Percentiles rank a stretch among this genome's conserved stretches.
phyloP scores from a whole-genome alignment of 2,329 filamentous ascomycete genomes.

The Arthrobotrys sphaeroides region DNA sequence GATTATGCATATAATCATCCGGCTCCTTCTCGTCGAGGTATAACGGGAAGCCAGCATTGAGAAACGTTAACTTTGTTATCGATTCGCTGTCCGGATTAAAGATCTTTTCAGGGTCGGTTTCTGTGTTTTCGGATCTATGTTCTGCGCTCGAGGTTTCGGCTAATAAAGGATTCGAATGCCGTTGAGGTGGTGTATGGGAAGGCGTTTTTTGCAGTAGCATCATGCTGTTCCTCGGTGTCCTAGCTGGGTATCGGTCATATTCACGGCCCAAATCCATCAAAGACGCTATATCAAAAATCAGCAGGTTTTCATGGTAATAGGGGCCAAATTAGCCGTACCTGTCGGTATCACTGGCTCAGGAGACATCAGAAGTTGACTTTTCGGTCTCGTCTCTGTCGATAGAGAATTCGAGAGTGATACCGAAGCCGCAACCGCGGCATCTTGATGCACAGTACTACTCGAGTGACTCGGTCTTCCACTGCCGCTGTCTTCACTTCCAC shows the following conservation, averaged over 20 bases:
- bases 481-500: conserved; percentile 29
- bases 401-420: conserved; percentile 20
- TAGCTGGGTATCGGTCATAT: conserved; percentile 48
- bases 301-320: not conserved
- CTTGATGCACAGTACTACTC: conserved; percentile 14
- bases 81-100: conserved; percentile 38
- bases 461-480: conserved; percentile 33
- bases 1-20: conserved; percentile 68
- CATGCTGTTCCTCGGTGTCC: conserved; percentile 40
- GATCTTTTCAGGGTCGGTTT: conserved; percentile 28
- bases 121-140: not conserved
- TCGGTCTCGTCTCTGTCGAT: conserved; percentile 5
- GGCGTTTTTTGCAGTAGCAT: conserved; percentile 33
- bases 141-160: not conserved
- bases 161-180: conserved; percentile 30
- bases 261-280: conserved; percentile 48
- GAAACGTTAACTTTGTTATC: conserved; percentile 59
- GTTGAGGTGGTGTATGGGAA: conserved; percentile 26
- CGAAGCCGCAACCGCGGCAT: not conserved
- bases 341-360: conserved; percentile 36
- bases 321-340: conserved; percentile 9
- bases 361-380: conserved; percentile 14
- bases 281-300: conserved; percentile 30
- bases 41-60: conserved; percentile 62
- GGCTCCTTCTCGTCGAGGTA: conserved; percentile 66